Conservation (phyloP, 208 protist species). For the Acanthamoeba royreba region DNA sequence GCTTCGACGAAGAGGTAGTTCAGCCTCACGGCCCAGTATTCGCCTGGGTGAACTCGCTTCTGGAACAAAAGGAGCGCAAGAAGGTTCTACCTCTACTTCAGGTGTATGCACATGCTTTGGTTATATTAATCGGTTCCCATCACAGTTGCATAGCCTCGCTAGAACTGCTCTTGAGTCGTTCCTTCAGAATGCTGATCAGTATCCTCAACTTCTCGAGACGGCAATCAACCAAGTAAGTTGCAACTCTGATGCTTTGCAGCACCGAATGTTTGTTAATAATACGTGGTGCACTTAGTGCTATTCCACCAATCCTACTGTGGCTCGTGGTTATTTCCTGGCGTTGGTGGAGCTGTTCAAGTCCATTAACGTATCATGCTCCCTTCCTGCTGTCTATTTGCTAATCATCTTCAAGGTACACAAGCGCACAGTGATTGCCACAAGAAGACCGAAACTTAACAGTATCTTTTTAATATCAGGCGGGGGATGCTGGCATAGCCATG, state of each 20-base stretch:
- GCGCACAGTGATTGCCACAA: neutral
- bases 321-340: slow-evolving; percentile 23
- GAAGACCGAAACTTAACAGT: neutral
- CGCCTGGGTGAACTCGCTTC: neutral
- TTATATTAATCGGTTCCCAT: too few species aligned
- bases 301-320: neutral
- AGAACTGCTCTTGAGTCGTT: neutral
- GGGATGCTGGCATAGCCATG: neutral
- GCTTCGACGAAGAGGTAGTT: slow-evolving; percentile 11
- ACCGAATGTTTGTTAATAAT: neutral
- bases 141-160: neutral
- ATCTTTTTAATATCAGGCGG: neutral
- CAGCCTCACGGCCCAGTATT: slow-evolving; percentile 9
- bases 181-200: neutral
- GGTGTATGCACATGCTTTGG: neutral
- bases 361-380: neutral
- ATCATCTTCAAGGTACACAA: slow-evolving; percentile 24
- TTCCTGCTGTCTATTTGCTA: neutral
- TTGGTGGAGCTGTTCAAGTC: slow-evolving; percentile 38
- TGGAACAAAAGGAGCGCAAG: slow-evolving; percentile 29
- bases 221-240: neutral
- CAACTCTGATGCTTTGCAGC: neutral
- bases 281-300: slow-evolving; percentile 12
- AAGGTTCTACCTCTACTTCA: neutral
- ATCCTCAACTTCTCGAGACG: neutral